Conservation (phyloP, 73 alveolate genomes). For the Paramecium pentaurelia region DNA sequence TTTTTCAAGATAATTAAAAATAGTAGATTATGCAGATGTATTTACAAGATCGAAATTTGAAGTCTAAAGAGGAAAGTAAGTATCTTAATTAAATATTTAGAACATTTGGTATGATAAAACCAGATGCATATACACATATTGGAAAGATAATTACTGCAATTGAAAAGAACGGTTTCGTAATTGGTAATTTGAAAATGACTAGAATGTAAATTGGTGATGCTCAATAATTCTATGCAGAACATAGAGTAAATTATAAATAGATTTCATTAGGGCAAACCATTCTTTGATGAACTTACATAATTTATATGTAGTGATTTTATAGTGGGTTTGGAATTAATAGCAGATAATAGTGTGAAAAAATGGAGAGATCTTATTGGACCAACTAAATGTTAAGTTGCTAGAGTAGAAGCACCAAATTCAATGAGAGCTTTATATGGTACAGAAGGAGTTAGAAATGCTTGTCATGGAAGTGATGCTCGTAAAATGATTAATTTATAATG, state of each 20-base stretch:
- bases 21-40: conserved; percentile 93
- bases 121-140: conserved; percentile 91
- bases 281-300: conserved; percentile 78
- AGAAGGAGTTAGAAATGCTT: conserved; percentile 92
- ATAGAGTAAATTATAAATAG: not conserved
- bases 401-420: conserved; percentile 88
- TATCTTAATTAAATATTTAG: conserved; percentile 19
- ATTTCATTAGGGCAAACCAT: conserved; percentile 78
- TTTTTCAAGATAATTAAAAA: conserved; percentile 90
- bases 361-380: conserved; percentile 97
- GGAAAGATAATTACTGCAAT: conserved; percentile 91
- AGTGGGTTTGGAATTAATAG: conserved; percentile 93
- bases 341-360: conserved; percentile 85
- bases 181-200: conserved; percentile 90
- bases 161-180: conserved; percentile 82
- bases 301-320: conserved; percentile 91
- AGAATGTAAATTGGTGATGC: conserved; percentile 81
- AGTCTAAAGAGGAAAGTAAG: conserved; percentile 66
- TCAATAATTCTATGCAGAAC: conserved; percentile 83
- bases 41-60: conserved; percentile 87
- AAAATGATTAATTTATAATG: not conserved
- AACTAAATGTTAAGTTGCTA: conserved; percentile 81
- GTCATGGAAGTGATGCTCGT: conserved; percentile 90
- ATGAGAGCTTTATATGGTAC: conserved; percentile 95
- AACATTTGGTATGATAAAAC: conserved; percentile 97